Conservation (phyloP, 2,329 filamentous ascomycete species). For the Botrytis squamosa region DNA sequence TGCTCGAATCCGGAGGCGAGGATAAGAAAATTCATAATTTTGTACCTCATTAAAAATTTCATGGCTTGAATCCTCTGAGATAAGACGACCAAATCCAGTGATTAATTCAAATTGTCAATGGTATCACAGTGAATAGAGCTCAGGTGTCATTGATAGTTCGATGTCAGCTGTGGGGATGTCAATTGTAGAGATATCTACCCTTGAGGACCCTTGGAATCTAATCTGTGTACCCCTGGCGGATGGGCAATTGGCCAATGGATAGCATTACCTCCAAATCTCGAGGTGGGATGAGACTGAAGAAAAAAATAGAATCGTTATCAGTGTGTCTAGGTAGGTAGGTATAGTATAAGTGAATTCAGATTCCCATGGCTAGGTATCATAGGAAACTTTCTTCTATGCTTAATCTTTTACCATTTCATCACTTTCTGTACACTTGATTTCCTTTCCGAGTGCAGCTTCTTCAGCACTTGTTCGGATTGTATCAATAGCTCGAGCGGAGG, state of each 20-base stretch:
- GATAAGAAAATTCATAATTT: background rate
- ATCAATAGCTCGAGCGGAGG: background rate
- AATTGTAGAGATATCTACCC: background rate
- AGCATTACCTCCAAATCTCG: no score
- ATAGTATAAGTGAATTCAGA: conserved; percentile 1
- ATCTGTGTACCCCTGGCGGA: background rate
- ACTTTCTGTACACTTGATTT: background rate
- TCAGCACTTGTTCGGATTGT: background rate
- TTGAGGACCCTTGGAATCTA: background rate
- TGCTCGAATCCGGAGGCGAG: conserved; percentile 33
- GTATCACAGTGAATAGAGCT: background rate
- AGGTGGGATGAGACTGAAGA: background rate
- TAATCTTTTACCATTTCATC: background rate
- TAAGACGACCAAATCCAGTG: background rate
- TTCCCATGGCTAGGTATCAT: background rate
- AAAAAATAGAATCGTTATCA: background rate
- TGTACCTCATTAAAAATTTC: background rate
- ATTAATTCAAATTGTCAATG: conserved; percentile 3
- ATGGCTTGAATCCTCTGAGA: background rate
- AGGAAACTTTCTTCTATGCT: background rate
- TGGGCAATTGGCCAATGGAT: background rate
- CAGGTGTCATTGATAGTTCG: background rate
- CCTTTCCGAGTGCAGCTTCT: background rate
- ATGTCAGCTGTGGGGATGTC: conserved; percentile 12
- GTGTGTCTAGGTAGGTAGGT: background rate